phyloP scores from a whole-genome alignment of 2,329 filamentous ascomycete species.

The Nannizziopsis barbatae region DNA sequence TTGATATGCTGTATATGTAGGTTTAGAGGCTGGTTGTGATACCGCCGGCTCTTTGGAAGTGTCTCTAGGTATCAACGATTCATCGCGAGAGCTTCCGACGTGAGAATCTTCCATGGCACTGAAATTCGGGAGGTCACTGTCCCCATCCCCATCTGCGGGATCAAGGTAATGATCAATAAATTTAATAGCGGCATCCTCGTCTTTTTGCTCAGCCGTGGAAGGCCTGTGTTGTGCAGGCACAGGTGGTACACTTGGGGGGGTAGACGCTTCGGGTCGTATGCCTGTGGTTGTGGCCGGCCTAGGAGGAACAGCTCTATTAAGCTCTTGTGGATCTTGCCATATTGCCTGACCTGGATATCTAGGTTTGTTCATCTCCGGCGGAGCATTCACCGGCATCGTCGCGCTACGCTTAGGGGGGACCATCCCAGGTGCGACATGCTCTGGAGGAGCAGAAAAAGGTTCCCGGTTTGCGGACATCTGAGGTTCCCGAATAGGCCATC shows the following conservation, averaged over 20 bases:
- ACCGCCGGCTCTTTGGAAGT: conserved; percentile 20
- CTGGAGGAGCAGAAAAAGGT: conserved; percentile 4
- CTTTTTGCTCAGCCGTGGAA: conserved; percentile 1
- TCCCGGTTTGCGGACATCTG: conserved; percentile 1
- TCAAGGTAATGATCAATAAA: conserved; percentile 44
- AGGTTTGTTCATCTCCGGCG: conserved; percentile 16
- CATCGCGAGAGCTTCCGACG: conserved; percentile 25
- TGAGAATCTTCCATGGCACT: conserved; percentile 41
- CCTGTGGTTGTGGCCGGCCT: conserved; percentile 23
- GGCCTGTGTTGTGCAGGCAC: conserved; percentile 8
- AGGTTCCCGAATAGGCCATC: neutral
- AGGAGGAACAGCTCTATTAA: conserved; percentile 15
- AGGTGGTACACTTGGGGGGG: conserved; percentile 2
- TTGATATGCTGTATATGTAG: conserved; percentile 30
- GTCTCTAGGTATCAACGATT: conserved; percentile 25
- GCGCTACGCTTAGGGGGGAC: conserved; percentile 27
- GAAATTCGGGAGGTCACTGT: conserved; percentile 54
- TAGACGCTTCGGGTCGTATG: conserved; percentile 14
- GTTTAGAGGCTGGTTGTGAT: conserved; percentile 14
- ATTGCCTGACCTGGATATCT: conserved; percentile 28
- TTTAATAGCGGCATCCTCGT: conserved; percentile 25
- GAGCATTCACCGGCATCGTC: conserved; percentile 26
- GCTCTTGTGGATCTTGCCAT: conserved; percentile 23
- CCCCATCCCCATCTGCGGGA: conserved; percentile 35
- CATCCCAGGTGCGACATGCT: conserved; percentile 21